Percentiles rank a stretch among this genome's conserved stretches.
Evolutionary conservation across 176 grass and related monocot genomes (phyloP).

Genomic region (Tillandsia leiboldiana): DNA sequence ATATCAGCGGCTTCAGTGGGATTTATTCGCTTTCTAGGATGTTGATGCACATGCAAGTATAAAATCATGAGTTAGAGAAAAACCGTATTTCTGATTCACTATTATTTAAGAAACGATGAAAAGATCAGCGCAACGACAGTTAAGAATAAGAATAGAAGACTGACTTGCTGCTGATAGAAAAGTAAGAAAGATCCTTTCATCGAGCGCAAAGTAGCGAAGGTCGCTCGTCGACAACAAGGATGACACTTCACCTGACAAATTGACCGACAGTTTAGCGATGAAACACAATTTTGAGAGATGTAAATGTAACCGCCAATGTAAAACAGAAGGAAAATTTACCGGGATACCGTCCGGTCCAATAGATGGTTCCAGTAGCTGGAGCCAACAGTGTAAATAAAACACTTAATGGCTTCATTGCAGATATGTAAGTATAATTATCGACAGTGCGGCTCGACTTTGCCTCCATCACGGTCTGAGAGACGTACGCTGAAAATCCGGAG

Average conservation of each 20-base stretch:
- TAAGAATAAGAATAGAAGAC: constrained; percentile 19
- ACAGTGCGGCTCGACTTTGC: constrained; percentile 39
- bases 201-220: constrained; percentile 36
- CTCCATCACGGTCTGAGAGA: constrained; percentile 46
- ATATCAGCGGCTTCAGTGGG: no score
- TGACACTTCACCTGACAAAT: constrained; percentile 49
- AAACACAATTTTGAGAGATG: not conserved
- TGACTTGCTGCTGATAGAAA: constrained; percentile 56
- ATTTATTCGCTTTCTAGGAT: no score
- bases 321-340: constrained; percentile 30
- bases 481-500: constrained; percentile 57
- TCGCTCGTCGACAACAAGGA: constrained; percentile 44
- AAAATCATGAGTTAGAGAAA: not conserved
- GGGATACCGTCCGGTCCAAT: constrained; percentile 61
- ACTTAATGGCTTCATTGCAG: constrained; percentile 33
- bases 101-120: not conserved
- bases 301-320: not conserved
- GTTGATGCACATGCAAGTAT: no score
- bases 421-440: constrained; percentile 44
- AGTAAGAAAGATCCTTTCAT: constrained; percentile 51
- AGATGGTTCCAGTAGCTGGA: constrained; percentile 62
- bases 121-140: not conserved
- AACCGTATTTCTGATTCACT: not conserved
- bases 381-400: constrained; percentile 53
- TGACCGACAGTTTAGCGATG: not conserved